Evolutionary conservation across 345 rosid genomes (phyloP), one percentile per base, ranked within the genome.

Genomic region (Ricinus communis): DNA sequence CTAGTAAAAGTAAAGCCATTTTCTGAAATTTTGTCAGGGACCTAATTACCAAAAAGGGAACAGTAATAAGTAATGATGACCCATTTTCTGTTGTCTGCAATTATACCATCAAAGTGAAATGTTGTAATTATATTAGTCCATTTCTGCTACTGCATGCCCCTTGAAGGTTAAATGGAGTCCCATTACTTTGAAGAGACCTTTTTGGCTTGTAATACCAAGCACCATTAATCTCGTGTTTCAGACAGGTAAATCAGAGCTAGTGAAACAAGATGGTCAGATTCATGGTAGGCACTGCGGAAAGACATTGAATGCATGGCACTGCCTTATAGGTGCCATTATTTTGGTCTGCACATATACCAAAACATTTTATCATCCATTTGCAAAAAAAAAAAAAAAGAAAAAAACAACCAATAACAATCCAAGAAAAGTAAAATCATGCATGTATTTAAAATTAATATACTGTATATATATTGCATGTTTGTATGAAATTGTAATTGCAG

Each of bases 41-140:
- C 58, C 46, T 41, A 47, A 55, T 46, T 46, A 19, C 49, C 21
- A 40, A 61, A 61, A 49, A 3, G 52, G 69, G 50, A 5, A 62
- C 46, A 65, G 63, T 14, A n/a, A 33, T 5, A 30, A 67, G 68
- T 65, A 52, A 85, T 77, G 45, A 75, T 82, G 69, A 51, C 82
- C 85, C 86, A 82, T 74, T 74, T 73, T 68, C 62, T 50, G 47
- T 49, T 82, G 85, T 79, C 86, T 59, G 71, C 82, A 58, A 69
- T 46, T 14, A 52, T 38, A 69, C 62, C 52, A 70, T 25, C 52
- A 61, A 74, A 40, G 57, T 30, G 63, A 52, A 61, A 46, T 67
- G 70, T 54, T 55, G 54, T 36, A 31, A 60, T 27, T 54, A 46
- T 14, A 55, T 0, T 27, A 46, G 22, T 63, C 66, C 54, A 59